Conservation (phyloP, 2,329 filamentous ascomycete species). For the Shiraia sp. region DNA sequence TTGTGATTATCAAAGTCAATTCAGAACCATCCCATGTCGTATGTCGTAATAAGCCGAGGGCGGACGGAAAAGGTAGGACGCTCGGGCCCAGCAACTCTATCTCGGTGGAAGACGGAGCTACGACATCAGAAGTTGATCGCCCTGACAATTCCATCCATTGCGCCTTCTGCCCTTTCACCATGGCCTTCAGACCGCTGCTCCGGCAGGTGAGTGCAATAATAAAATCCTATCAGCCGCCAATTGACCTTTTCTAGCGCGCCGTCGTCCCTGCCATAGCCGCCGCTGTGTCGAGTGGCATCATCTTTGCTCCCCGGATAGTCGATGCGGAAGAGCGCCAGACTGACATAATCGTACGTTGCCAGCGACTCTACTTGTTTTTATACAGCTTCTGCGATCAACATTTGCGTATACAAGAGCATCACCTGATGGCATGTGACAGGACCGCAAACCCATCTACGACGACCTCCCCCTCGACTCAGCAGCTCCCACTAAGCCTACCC, state of each 20-base stretch:
- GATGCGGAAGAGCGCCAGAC: conserved; percentile 52
- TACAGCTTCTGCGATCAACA: no score
- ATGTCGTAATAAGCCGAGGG: conserved; percentile 25
- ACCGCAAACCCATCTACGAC: conserved; percentile 76
- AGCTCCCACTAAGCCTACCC: conserved; percentile 38
- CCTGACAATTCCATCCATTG: conserved; percentile 37
- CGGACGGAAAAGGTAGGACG: conserved; percentile 5
- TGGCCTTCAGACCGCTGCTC: conserved; percentile 59
- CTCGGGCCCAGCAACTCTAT: conserved; percentile 4
- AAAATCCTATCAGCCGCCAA: neutral
- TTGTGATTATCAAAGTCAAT: no score
- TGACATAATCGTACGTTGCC: conserved; percentile 22
- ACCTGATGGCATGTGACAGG: conserved; percentile 11
- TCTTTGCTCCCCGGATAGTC: conserved; percentile 52
- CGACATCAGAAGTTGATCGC: conserved; percentile 23
- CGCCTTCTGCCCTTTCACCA: conserved; percentile 39
- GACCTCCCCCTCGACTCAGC: conserved; percentile 50
- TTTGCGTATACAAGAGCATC: neutral
- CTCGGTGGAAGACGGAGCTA: conserved; percentile 20
- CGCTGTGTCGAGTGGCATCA: conserved; percentile 49
- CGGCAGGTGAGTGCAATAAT: conserved; percentile 52
- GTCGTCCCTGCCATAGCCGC: conserved; percentile 52
- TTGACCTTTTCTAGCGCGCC: conserved; percentile 48
- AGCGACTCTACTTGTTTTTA: no score
- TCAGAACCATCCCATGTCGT: no score